Base-by-base conservation (phyloP, 2,329 filamentous ascomycete species). In the Elsinoe batatas region DNA sequence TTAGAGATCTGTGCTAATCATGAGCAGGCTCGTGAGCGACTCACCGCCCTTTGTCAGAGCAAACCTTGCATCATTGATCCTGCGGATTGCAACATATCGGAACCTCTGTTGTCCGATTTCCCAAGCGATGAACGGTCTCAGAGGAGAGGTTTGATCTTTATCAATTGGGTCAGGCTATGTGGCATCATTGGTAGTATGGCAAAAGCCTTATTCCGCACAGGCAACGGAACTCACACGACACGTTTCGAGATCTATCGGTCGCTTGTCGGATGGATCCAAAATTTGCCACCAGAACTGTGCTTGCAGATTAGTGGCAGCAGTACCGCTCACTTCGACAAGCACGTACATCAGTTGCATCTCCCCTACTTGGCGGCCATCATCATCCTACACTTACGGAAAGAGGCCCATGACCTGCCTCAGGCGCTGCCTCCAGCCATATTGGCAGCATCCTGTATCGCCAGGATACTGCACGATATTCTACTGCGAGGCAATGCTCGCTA, bases 31-130 rank as follows among this genome's bases (percentile, higher is more conserved):
- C 18, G 46, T 3, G 46, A 50, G 30, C 11, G 46, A 17, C 26
- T 50, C 3, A 50, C 46, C 13, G 20, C 46, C 13, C 30, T 50
- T 3, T 50, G 46, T 33, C 46, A 50, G 17, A 50, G 46, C n/a
- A 50, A 50, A 15, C 46, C 46, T 22, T 17, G 20, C n/a, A 50
- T 50, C 12, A 50, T 50, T 26, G 46, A 50, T 15, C 46, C 46
- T 12, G 22, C n/a, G 6, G 46, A 50, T 33, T 50, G 46, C 30
- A 50, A 30, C 20, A 50, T 50, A 5, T 17, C n/a, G 46, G 20
- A 30, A 33, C 46, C 46, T 11, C 46, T 32, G n/a, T 15, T 35
- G 30, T 30, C 20, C 3, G 46, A 50, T 15, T 50, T 50, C 17
- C 46, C 46, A 12, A 33, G n/a, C 20, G 46, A 50, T 15, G 3